These are phyloP conservation scores for Wolfiporia cocos DNA, from an alignment of 1,284 basidiomycete genomes.

Conservation along the genomic window DNA sequence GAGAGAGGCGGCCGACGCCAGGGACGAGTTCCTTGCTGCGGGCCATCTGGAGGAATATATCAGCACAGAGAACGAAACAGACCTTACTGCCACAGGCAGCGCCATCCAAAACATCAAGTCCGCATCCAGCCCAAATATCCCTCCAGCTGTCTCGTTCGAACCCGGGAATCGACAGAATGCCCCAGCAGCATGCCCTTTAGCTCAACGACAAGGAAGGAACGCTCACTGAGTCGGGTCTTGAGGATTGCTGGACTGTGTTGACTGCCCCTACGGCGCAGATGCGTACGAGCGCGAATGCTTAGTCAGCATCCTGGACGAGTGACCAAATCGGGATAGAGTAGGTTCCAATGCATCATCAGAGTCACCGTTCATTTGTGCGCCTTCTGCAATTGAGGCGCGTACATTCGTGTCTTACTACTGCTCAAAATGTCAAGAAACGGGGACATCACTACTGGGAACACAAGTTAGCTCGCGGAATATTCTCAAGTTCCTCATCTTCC, in stretches of 20 bases:
- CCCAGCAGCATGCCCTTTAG: constrained; percentile 11
- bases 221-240: constrained; percentile 36
- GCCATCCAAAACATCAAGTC: constrained; percentile 28
- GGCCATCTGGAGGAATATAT: constrained; percentile 66
- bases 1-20: constrained; percentile 80
- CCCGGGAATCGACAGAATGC: not conserved
- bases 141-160: constrained; percentile 3
- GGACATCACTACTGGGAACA: too few relatives aligned
- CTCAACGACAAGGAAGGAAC: constrained; percentile 12
- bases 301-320: constrained; percentile 9
- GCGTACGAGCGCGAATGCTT: constrained; percentile 4
- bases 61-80: constrained; percentile 15
- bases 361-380: too few relatives aligned
- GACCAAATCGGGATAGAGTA: constrained; percentile 2
- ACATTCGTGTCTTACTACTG: too few relatives aligned
- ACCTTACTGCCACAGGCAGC: constrained; percentile 14
- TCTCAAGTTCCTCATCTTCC: too few relatives aligned
- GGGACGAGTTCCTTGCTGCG: constrained; percentile 86
- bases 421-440: too few relatives aligned
- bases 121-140: constrained; percentile 31
- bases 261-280: constrained; percentile 11
- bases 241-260: constrained; percentile 26
- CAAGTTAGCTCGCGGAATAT: too few relatives aligned
- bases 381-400: too few relatives aligned
- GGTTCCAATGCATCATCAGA: not conserved